Evolutionary conservation across 2,329 filamentous ascomycete genomes (phyloP), one percentile per base, ranked within the genome.

Genomic region (Penicillium sp.): DNA sequence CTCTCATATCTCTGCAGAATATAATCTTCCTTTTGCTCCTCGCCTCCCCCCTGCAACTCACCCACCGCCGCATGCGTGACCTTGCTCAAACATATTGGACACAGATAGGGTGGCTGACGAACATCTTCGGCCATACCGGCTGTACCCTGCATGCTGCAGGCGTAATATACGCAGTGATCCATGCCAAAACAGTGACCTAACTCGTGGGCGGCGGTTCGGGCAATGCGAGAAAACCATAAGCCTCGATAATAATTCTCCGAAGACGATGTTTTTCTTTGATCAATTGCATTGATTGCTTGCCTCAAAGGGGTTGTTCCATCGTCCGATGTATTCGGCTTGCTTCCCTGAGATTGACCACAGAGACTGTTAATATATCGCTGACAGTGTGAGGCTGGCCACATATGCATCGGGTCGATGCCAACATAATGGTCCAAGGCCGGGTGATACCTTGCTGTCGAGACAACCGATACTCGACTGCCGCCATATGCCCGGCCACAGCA

Each of bases 401-500:
- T 11, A 33, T 33, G 28, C 9, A 33, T 3, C 9, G 8, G 28
- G n/a, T 47, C 26, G 0, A 60, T 56, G 0, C 47, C 42, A 8
- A 9, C 7, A 16, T 11, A 7, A 6, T 43, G 9, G 60, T 81
- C 75, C 1, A 81, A 64, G 0, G 26, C 26, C 0, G 86, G 86
- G 47, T 83, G 75, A 60, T 89, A 88, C 24, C 86, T 73, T 9
- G 86, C 84, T 0, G 75, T 79, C 0, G 81, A 84, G 0, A 90
- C 82, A 1, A 88, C 79, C 0, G 80, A 79, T 1, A 89, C 79
- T 4, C 86, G 76, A 57, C 81, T 84, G 0, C 79, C 83, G 0
- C 86, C 86, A 65, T 85, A 90, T 0, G 86, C 85, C 26, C 85
- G 72, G 0, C 86, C 86, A 59, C 85, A 87, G 53, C 81, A 83